Base-by-base conservation (phyloP, 495 filamentous ascomycete species). In the Talaromyces thailandensis region DNA sequence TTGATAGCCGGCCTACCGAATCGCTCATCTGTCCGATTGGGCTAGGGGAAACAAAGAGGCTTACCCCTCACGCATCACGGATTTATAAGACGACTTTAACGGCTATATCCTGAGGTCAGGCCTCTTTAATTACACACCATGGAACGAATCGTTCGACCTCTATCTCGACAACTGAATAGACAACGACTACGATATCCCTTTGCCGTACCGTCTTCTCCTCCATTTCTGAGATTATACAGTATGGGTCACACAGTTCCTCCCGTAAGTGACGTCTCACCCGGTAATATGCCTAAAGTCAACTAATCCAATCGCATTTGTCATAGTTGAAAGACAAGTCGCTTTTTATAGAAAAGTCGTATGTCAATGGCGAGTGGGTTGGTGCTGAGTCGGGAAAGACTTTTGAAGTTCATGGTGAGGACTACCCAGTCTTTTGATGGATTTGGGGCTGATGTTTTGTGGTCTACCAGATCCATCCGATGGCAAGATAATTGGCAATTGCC, bases 271-370 rank as follows among this genome's bases (percentile, higher is more conserved):
- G 43, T 2, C 11, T n/a, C 6, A 16, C 31, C 26, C 11, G 11
- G 18, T 45, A 28, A 12, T 52, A 18, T 35, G 7, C 25, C 12
- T 21, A 9, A 21, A 5, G 18, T 55, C 64, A 40, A 12, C 62
- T 63, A 56, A 57, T 18, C 9, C 48, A 58, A 37, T 52, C 37
- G 11, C 11, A 29, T 14, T 11, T 7, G 11, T 43, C 26, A 18
- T 64, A 90, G 90, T 84, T 96, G 68, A 92, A 88, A 75, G 92
- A 96, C 67, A 82, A 83, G 28, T 90, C 89, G 4, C 83, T 96
- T 25, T 84, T 96, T 68, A 92, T 91, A 71, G 76, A 89, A 63
- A 89, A 91, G 65, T 85, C 82, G 64, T 96, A 92, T 68, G 86
- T 96, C 65, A 91, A 95, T 73, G 90, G 90, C 66, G 84, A 92